phyloP scores from a whole-genome alignment of 2,329 filamentous ascomycete genomes.

The Dactylellina sp. region DNA sequence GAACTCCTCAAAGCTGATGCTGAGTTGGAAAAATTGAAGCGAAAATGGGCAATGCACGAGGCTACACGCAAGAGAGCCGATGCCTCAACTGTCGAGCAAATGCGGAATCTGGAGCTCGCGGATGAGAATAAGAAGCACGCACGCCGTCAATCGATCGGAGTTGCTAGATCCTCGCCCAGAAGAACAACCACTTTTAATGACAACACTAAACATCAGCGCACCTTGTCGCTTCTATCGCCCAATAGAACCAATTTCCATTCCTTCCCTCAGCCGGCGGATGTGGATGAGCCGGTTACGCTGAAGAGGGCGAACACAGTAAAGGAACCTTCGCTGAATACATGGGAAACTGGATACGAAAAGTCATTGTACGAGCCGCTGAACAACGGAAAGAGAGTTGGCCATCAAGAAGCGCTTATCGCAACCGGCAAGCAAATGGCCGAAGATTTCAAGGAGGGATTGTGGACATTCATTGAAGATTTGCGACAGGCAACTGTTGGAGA shows the following conservation, averaged over 20 bases:
- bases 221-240: constrained; percentile 84
- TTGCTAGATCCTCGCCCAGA: constrained; percentile 61
- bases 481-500: constrained; percentile 96
- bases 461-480: constrained; percentile 95
- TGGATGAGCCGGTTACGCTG: constrained; percentile 55
- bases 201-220: constrained; percentile 61
- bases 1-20: constrained; percentile 85
- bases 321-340: constrained; percentile 33
- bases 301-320: constrained; percentile 55
- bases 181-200: constrained; percentile 53
- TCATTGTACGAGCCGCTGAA: constrained; percentile 44
- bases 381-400: constrained; percentile 31
- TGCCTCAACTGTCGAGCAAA: constrained; percentile 67
- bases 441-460: constrained; percentile 88
- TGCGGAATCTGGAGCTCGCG: constrained; percentile 70
- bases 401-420: constrained; percentile 68
- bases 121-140: constrained; percentile 53
- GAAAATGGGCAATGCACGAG: constrained; percentile 83
- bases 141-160: constrained; percentile 60
- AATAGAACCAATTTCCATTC: constrained; percentile 63
- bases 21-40: constrained; percentile 81
- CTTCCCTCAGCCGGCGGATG: constrained; percentile 58
- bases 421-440: constrained; percentile 82
- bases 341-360: constrained; percentile 49
- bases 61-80: constrained; percentile 73